A percentile compares a stretch with the other conserved stretches of the same genome.
Evolutionary conservation across 129 eudicot genomes (phyloP).

Genomic region (Dittrichia graveolens): DNA sequence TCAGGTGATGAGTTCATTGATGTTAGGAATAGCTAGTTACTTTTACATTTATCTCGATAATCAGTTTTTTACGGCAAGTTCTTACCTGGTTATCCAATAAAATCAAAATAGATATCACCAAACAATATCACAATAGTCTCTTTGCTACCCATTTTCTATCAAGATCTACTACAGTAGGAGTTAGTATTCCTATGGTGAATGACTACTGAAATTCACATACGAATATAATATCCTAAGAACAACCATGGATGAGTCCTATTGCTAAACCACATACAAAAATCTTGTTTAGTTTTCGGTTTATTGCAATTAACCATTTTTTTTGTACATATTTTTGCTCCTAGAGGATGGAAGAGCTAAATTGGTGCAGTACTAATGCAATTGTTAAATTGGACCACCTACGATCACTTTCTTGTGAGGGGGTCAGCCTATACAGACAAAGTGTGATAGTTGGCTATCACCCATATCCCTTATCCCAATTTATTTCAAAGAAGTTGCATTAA

Average conservation of each 20-base stretch:
- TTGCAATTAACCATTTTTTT: conserved; percentile 1
- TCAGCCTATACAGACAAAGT: conserved; percentile 12
- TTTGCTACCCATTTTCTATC: neutral
- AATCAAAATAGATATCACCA: too few relatives aligned
- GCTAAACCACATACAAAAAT: neutral
- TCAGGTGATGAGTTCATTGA: too few relatives aligned
- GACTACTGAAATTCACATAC: conserved; percentile 3
- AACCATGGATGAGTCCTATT: conserved; percentile 4
- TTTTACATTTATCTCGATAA: neutral
- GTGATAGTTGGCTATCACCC: conserved; percentile 27
- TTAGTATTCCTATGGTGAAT: neutral
- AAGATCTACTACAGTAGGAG: neutral
- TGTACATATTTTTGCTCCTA: neutral
- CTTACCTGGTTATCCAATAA: neutral
- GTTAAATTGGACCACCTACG: neutral
- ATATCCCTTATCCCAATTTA: conserved; percentile 18
- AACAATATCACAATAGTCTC: neutral
- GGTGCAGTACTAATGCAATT: neutral
- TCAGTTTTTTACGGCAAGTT: conserved; percentile 8
- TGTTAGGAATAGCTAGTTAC: too few relatives aligned
- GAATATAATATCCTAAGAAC: conserved; percentile 13
- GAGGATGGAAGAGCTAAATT: neutral
- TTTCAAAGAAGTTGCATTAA: conserved; percentile 21
- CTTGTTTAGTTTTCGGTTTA: neutral
- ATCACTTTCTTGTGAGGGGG: neutral